A percentile compares a stretch with the other conserved stretches of the same genome.
These are phyloP conservation scores for Oryza longistaminata DNA, from an alignment of 176 grass and related monocot genomes.

Conservation along the genomic window DNA sequence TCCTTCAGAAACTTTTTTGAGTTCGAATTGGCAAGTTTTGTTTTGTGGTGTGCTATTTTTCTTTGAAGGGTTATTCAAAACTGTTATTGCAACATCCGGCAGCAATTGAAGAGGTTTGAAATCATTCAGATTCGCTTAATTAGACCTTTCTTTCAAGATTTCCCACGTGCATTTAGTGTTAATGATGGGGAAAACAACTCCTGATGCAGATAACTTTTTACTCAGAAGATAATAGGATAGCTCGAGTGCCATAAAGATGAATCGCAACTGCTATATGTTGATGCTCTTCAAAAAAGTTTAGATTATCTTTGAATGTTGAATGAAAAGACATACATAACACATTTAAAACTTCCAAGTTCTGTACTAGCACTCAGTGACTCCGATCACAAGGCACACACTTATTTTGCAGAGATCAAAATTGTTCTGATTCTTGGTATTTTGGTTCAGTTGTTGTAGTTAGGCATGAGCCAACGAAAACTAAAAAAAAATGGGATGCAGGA, in stretches of 20 bases:
- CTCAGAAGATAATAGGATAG: neutral
- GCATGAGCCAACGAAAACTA: neutral
- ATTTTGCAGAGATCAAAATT: neutral
- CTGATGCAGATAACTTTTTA: constrained; percentile 9
- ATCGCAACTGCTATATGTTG: neutral
- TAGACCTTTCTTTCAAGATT: neutral
- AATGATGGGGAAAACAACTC: neutral
- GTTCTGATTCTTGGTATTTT: neutral
- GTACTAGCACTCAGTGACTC: neutral
- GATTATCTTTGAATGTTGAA: no score
- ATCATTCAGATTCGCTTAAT: neutral
- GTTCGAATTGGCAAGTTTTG: neutral
- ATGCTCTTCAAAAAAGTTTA: no score
- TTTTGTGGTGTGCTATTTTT: neutral
- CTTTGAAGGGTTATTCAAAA: neutral
- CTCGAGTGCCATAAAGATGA: neutral
- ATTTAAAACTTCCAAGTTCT: neutral
- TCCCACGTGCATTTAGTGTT: neutral
- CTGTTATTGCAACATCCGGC: neutral
- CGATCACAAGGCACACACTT: neutral
- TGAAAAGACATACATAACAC: neutral
- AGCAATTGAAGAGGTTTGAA: neutral
- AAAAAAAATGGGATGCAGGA: constrained; percentile 44
- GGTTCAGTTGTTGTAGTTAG: neutral
- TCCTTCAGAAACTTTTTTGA: neutral